Conservation (phyloP, 2,329 filamentous ascomycete species). For the Kalaharituber pfeilii region DNA sequence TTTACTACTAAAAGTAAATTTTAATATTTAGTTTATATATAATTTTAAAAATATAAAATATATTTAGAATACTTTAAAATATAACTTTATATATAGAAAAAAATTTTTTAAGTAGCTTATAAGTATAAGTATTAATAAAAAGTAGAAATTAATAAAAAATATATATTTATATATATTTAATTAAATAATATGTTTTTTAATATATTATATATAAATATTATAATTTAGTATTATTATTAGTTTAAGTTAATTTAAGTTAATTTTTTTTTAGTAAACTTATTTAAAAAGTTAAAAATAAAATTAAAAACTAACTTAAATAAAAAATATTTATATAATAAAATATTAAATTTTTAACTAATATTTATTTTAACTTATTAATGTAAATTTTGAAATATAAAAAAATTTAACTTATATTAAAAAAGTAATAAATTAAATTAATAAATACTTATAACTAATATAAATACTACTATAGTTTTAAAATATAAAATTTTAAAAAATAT, state of each 20-base stretch:
- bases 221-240: slow-evolving; percentile 4
- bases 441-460: slow-evolving; percentile 5
- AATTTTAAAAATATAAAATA: slow-evolving; percentile 1
- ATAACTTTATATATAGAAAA: no score
- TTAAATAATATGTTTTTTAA: background rate
- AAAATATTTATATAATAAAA: slow-evolving; percentile 6
- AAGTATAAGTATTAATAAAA: slow-evolving; percentile 6
- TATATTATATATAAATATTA: no score
- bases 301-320: slow-evolving; percentile 12
- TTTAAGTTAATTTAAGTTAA: slow-evolving; percentile 6
- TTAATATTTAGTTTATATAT: background rate
- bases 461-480: background rate
- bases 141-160: background rate
- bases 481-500: background rate
- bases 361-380: slow-evolving; percentile 9
- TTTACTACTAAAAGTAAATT: background rate
- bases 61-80: slow-evolving; percentile 19
- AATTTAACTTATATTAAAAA: no score
- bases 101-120: slow-evolving; percentile 9
- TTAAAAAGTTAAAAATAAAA: slow-evolving; percentile 8
- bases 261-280: slow-evolving; percentile 6
- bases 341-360: slow-evolving; percentile 5
- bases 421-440: no score
- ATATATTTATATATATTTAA: no score
- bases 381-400: slow-evolving; percentile 3